Base-by-base conservation (phyloP, 2,329 filamentous ascomycete species). In the Fusarium secorum region DNA sequence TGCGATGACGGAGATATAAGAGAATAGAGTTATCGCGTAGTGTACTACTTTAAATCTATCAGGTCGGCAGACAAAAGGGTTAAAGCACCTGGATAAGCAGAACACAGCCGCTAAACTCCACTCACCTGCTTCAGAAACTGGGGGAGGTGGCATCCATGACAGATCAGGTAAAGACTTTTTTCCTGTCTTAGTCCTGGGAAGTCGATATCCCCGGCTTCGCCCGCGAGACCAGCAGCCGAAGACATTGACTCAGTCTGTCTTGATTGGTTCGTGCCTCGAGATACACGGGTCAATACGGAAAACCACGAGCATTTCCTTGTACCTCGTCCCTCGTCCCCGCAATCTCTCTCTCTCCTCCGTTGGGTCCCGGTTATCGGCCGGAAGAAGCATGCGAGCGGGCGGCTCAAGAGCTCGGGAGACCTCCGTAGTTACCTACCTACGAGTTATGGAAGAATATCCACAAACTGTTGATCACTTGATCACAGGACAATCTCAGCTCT, bases 171-270 rank as follows among this genome's bases (percentile, higher is more conserved):
- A 65, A 71, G 67, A 66, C 44, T 36, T 33, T 45, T 41, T 51
- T 24, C 46, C 18, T 49, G 28, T 49, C 22, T 39, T 59, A 52
- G 44, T 41, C 61, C 48, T 39, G 54, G 66, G 60, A 68, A 71
- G 56, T 65, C 41, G 45, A 49, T 39, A 72, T 63, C 72, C 74
- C 74, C 74, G 74, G 66, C 65, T 76, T 75, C 53, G 70, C 74
- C 74, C 74, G 74, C 66, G 60, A 71, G 63, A 73, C 46, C 49
- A 68, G 24, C 33, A 53, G 57, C 57, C 20, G 13, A 30, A 71
- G 49, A 45, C 56, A 56, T 28, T 24, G 32, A 11, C 46, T 53
- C 18, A 14, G 17, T 24, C 17, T 41, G 2, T 24, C 45, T 24
- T 62, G 56, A 48, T 64, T 68, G 66, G 66, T 24, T 63, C 36